Percentiles rank a stretch among this genome's conserved stretches.
phyloP scores from a whole-genome alignment of 441 rosid species.

The Bocquillonia castaneifolia region DNA sequence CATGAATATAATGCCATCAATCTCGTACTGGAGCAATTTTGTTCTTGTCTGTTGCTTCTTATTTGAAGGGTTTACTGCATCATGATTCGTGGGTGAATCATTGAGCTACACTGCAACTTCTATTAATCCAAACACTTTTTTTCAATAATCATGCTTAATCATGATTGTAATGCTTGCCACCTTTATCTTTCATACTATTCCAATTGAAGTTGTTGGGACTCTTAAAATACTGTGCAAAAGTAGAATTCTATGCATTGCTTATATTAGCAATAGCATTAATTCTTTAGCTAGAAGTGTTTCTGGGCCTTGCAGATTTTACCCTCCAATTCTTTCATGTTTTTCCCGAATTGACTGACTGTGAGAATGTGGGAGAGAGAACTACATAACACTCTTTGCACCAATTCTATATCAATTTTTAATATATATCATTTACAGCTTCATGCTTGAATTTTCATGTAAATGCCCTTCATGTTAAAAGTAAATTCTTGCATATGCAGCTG shows the following conservation, averaged over 20 bases:
- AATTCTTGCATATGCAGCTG: conserved; percentile 41
- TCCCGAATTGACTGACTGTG: not conserved
- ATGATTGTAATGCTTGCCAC: not conserved
- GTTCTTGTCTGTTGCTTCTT: not conserved
- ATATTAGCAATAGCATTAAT: not conserved
- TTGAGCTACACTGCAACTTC: not conserved
- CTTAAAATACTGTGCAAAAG: not conserved
- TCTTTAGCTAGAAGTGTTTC: not conserved
- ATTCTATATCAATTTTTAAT: not conserved
- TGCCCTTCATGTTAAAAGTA: not conserved
- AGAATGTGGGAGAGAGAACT: not conserved
- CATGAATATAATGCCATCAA: not conserved
- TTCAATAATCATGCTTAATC: not conserved
- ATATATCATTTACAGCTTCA: not conserved
- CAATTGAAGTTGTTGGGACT: not conserved
- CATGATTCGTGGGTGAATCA: not conserved
- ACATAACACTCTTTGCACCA: not conserved
- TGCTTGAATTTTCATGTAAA: not conserved
- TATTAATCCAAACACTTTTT: not conserved
- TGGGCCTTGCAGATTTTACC: not conserved
- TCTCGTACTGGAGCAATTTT: not conserved
- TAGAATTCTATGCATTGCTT: not conserved
- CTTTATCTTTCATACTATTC: not conserved
- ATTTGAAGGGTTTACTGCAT: not conserved
- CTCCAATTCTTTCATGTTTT: not conserved